Conservation (phyloP, 805 yeast species). For the Candida germanica region DNA sequence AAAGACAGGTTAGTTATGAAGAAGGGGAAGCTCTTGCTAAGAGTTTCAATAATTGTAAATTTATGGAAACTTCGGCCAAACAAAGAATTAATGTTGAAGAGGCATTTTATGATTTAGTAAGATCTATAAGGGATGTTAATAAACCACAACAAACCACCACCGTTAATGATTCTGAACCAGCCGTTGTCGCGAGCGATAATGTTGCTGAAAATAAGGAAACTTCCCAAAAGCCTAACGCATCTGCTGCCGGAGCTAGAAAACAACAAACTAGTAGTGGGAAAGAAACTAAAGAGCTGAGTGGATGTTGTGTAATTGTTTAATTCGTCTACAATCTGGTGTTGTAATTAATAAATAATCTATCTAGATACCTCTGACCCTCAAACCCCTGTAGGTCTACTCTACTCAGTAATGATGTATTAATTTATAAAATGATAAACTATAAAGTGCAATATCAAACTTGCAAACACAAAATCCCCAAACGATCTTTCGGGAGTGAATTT, state of each 20-base stretch:
- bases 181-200: constrained; percentile 8
- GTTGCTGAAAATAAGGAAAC: constrained; percentile 8
- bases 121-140: constrained; percentile 44
- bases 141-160: constrained; percentile 1
- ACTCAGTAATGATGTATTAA: constrained; percentile 25
- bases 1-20: constrained; percentile 68
- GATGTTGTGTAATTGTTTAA: constrained; percentile 36
- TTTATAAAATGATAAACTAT: constrained; percentile 88
- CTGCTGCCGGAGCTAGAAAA: constrained; percentile 11
- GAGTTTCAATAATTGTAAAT: constrained; percentile 58
- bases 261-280: constrained; percentile 12
- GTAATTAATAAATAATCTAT: constrained; percentile 3
- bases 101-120: constrained; percentile 68
- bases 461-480: constrained; percentile 83
- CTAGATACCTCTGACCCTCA: too few relatives aligned
- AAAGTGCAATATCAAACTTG: constrained; percentile 85
- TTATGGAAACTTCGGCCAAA: constrained; percentile 92
- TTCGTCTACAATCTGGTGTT: constrained; percentile 10
- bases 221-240: constrained; percentile 5
- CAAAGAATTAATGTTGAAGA: constrained; percentile 87
- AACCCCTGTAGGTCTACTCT: neutral
- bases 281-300: constrained; percentile 30
- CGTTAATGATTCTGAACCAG: constrained; percentile 6
- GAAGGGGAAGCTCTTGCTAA: constrained; percentile 64
- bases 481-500: constrained; percentile 48